Base-by-base conservation (phyloP, 2,329 filamentous ascomycete genomes). In the Aspergillus sp. region DNA sequence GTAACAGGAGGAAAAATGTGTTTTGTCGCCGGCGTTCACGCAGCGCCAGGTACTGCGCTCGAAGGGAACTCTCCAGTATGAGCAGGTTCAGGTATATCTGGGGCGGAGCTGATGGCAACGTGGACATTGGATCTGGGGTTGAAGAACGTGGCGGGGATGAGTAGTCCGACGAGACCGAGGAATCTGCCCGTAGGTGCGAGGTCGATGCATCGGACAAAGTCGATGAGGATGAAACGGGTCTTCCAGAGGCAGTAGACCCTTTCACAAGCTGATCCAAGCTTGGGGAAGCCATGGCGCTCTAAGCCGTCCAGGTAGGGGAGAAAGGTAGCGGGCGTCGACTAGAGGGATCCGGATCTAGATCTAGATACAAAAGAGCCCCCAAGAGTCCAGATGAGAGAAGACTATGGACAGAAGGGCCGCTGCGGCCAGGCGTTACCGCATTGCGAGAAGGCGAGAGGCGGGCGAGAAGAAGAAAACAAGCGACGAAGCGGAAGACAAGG, bases 41-140 rank as follows among this genome's bases (percentile, higher is more conserved):
- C 49, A 98, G 84, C 63, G 92, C 91, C 58, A 99, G 87, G 77
- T 96, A 98, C 71, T 99, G 95, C 24, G 92, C 89, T 65, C 95
- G 91, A 39, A 99, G 82, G 5, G 92, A 96, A 52, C 92, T 92
- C 76, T 99, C 95, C 76, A 99, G 90, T 69, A 99, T 96, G 60
- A 99, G 85, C 24, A 99, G 89, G 77, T 99, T 99, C 70, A 99
- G 87, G 79, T 99, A 99, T 72, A 99, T 97, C 82, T 96, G 95
- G 56, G 92, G 91, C 50, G 93, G 93, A 16, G 91, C 92, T 72
- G 90, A 94, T n/a, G 93, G 93, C 16, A 94, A 87, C 62, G 89
- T 87, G 68, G 87, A 88, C 63, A 94, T 85, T 29, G 92, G 91
- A 73, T 96, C 92, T 58, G 78, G 75, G 58, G 80, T 74, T 69